Conservation (phyloP, 192 early-diverging fungal genomes). For the Entomortierella beljakovae region DNA sequence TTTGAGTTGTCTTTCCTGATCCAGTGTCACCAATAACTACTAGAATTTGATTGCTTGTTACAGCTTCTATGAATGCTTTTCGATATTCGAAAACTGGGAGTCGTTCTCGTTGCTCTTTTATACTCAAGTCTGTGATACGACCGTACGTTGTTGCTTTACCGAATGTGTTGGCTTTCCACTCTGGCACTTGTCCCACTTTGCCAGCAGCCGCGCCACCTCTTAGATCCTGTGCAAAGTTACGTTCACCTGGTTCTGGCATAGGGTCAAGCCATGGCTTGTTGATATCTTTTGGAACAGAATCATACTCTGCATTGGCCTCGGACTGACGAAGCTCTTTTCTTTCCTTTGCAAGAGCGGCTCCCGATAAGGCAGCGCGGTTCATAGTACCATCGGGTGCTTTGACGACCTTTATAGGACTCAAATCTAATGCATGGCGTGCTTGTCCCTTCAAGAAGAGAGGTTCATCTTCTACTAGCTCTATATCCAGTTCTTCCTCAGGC, state of each 20-base stretch:
- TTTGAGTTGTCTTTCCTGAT: slow-evolving; percentile 98
- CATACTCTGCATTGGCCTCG: slow-evolving; percentile 78
- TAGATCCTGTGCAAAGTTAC: slow-evolving; percentile 96
- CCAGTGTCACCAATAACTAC: slow-evolving; percentile 97
- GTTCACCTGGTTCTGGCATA: slow-evolving; percentile 88
- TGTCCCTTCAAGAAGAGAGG: slow-evolving; percentile 96
- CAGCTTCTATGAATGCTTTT: slow-evolving; percentile 81
- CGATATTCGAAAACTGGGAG: slow-evolving; percentile 91
- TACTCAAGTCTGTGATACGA: slow-evolving; percentile 84
- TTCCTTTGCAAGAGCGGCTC: slow-evolving; percentile 94
- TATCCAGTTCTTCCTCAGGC: slow-evolving; percentile 94
- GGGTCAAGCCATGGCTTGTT: slow-evolving; percentile 95
- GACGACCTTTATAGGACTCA: slow-evolving; percentile 97
- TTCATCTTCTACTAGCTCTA: slow-evolving; percentile 96
- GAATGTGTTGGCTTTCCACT: slow-evolving; percentile 90
- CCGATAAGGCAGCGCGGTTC: slow-evolving; percentile 94
- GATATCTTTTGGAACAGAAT: slow-evolving; percentile 87
- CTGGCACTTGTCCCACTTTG: slow-evolving; percentile 80
- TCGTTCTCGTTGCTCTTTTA: slow-evolving; percentile 86
- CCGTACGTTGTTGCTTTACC: slow-evolving; percentile 93
- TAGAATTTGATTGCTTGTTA: slow-evolving; percentile 78
- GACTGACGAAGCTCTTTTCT: slow-evolving; percentile 90
- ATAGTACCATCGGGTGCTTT: slow-evolving; percentile 98
- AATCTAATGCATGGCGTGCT: slow-evolving; percentile 81
- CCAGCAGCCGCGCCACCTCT: slow-evolving; percentile 73